Base-by-base conservation (phyloP, 768 basidiomycete genomes). In the Tricholoma hemisulphureum region DNA sequence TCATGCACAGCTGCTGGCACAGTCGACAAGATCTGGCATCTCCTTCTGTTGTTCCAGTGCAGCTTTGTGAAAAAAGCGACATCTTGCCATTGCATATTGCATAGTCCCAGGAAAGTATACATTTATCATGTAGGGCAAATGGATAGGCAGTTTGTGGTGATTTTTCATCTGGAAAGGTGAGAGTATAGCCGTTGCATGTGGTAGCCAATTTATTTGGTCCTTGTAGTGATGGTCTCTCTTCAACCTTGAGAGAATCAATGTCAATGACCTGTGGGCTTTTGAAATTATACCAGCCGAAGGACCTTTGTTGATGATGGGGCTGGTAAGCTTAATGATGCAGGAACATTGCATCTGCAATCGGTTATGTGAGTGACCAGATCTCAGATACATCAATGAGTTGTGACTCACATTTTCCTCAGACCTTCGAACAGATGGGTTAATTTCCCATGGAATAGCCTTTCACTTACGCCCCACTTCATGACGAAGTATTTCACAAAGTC, bases 361-460 rank as follows among this genome's bases (percentile, higher is more conserved):
- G 14, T 14, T 13, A 37, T 37, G 10, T 16, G 13, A 16, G 35
- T 14, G 6, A 37, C 11, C 35, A 37, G 11, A 37, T 3, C 14
- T 37, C n/a, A 16, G 35, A 37, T 16, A 37, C 35, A 37, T 37
- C 35, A n/a, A n/a, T n/a, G n/a, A n/a, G n/a, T n/a, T n/a, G n/a
- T n/a, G n/a, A 51, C 61, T 60, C 43, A 62, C 63, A 56, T 53
- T 43, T 21, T 46, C 37, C 64, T 39, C 11, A 66, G 46, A 3
- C 48, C 65, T 28, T 61, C 46, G 10, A 67, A 57, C 6, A 71
- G 56, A 10, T 43, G 37, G 9, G 20, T 16, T 11, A 72, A 48
- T 52, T 70, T 70, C 16, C 68, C 68, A 50, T 71, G 55, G 59
- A 72, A 67, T 29, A 71, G 39, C 10, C 51, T 63, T 23, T 58